Evolutionary conservation across 805 yeast species (phyloP), one percentile per base, ranked within the genome.

Genomic region (Teunomyces pallodes): DNA sequence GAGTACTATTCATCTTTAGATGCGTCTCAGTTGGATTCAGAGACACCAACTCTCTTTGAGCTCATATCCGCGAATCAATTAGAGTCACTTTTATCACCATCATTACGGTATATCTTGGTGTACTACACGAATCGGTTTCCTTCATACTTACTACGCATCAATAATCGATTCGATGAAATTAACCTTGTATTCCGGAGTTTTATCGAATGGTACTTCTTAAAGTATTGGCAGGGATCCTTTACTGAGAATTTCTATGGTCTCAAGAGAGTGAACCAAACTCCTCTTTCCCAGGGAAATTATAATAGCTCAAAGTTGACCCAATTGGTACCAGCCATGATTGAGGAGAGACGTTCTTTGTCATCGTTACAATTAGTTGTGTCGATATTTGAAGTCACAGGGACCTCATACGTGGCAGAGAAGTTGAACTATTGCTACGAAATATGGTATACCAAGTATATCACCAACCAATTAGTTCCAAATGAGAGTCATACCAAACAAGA

Each of bases 221-320:
- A 71, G 45, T 73, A 74, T 43, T 87, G 94, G 89, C 91, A 88
- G 58, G 81, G 95, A 0, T 81, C 94, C 2, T 89, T 92, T 59
- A 89, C 96, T 0, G 97, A 92, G 64, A 87, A 87, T 60, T 92
- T 92, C 61, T 92, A 92, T 61, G 98, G 97, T 1, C 67, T 92
- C 53, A 90, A 90, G 60, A 73, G 96, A 42, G 77, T 79, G 27
- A 68, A 67, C 48, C 64, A 60, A 45, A 70, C 74, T 0, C 70
- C 69, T 3, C 56, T 71, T 13, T 58, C 73, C 1, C 53, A 59
- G 40, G n/a, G 32, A 9, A 60, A 64, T 42, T 70, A 64, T 44
- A 64, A 67, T 46, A 54, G 60, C 36, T 52, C 64, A 26, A 72
- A 65, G 48, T 53, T 73, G 48, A 65, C 66, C 12, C 77, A 60